phyloP scores from a whole-genome alignment of 768 basidiomycete genomes.

The Melanogaster broomeanus region DNA sequence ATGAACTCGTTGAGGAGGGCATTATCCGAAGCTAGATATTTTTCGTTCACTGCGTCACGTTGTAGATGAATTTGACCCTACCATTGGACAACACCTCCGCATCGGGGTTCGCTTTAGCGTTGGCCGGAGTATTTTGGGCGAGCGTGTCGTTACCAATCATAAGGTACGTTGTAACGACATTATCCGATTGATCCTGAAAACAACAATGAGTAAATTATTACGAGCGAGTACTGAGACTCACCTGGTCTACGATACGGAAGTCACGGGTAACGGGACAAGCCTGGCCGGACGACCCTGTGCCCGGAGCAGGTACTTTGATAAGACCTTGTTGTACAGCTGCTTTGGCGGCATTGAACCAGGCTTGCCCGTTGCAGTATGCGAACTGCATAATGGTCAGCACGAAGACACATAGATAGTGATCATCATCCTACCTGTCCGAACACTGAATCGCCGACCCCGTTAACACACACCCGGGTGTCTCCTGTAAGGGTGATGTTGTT shows the following conservation, averaged over 20 bases:
- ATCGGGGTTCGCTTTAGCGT: conserved; percentile 24
- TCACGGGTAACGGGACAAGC: conserved; percentile 27
- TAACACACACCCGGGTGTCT: conserved; percentile 20
- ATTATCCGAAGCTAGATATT: conserved; percentile 25
- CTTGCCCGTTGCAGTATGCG: conserved; percentile 25
- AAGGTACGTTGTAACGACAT: conserved; percentile 30
- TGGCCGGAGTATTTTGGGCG: conserved; percentile 26
- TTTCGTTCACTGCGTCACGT: not conserved
- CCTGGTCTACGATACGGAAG: conserved; percentile 30
- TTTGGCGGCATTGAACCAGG: conserved; percentile 24
- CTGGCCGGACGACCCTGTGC: conserved; percentile 19
- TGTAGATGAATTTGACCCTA: not conserved
- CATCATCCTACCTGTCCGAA: conserved; percentile 22
- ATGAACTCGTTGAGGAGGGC: conserved; percentile 25
- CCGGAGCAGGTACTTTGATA: conserved; percentile 20
- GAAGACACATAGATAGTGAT: not conserved
- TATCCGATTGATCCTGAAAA: conserved; percentile 29
- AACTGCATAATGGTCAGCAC: conserved; percentile 12
- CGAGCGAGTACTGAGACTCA: not conserved
- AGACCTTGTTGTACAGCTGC: conserved; percentile 20
- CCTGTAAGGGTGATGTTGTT: conserved; percentile 22
- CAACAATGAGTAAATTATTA: not conserved
- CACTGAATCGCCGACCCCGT: conserved; percentile 20
- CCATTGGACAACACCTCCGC: conserved; percentile 26
- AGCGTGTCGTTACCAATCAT: conserved; percentile 22